Percentiles rank a stretch among this genome's conserved stretches.
These are phyloP conservation scores for Lunularia cruciata DNA, from an alignment of 225 moss, liverwort and hornwort species.

Conservation along the genomic window DNA sequence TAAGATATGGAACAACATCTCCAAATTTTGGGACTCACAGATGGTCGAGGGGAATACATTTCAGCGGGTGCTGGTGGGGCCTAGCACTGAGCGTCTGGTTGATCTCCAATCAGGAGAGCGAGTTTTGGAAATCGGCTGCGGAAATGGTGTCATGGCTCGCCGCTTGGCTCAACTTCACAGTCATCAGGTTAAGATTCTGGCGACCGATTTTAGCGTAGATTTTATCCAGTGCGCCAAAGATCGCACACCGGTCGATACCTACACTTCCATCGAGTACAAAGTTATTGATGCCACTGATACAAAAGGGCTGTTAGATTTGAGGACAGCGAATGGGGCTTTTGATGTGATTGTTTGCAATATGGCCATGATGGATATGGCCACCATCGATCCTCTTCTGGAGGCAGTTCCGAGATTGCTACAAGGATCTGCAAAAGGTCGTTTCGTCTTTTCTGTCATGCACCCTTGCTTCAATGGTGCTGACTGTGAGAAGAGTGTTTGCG, in stretches of 20 bases:
- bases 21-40: not conserved
- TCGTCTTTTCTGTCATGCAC: conserved; percentile 16
- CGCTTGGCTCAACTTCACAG: not conserved
- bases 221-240: not conserved
- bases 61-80: conserved; percentile 14
- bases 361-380: conserved; percentile 15
- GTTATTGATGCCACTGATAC: conserved; percentile 10
- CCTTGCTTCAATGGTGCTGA: conserved; percentile 17
- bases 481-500: not conserved
- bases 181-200: not conserved
- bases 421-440: conserved; percentile 9
- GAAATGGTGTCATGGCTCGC: conserved; percentile 9
- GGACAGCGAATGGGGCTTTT: not conserved
- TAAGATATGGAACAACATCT: conserved; percentile 6
- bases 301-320: not conserved
- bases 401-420: conserved; percentile 9
- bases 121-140: conserved; percentile 6
- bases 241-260: not conserved
- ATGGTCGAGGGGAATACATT: not conserved
- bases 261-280: not conserved
- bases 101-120: conserved; percentile 5
- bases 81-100: conserved; percentile 2
- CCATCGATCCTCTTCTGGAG: conserved; percentile 12
- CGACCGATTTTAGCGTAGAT: conserved; percentile 14
- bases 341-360: conserved; percentile 17